These are phyloP conservation scores for Paramecium pentaurelia DNA, from an alignment of 73 alveolate species.

Conservation along the genomic window DNA sequence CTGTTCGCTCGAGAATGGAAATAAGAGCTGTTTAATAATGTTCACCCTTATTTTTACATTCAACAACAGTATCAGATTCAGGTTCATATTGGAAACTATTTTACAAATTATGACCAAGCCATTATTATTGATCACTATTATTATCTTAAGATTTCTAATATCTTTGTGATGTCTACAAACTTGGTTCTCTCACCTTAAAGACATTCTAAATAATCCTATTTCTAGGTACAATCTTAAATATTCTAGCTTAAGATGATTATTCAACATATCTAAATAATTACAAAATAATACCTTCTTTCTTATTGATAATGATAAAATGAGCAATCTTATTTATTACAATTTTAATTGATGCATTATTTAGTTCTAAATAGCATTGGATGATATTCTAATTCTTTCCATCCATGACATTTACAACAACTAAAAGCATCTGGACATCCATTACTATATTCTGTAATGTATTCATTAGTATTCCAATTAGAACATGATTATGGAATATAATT, in stretches of 20 bases:
- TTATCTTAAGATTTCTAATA: background rate
- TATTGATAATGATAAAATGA: conserved; percentile 33
- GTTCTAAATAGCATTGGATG: conserved; percentile 66
- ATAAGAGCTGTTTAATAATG: conserved; percentile 24
- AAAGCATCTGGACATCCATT: conserved; percentile 72
- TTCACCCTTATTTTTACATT: background rate
- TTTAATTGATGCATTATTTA: conserved; percentile 43
- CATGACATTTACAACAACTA: conserved; percentile 66
- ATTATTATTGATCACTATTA: background rate
- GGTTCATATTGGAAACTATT: conserved; percentile 23
- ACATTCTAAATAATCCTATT: background rate
- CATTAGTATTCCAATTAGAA: conserved; percentile 71
- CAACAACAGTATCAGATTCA: background rate
- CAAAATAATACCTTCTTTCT: conserved; percentile 12
- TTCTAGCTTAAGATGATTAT: background rate
- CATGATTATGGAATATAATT: conserved; percentile 70
- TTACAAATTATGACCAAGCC: conserved; percentile 26
- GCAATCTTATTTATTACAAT: conserved; percentile 37
- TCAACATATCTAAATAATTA: background rate
- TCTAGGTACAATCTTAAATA: conserved; percentile 25
- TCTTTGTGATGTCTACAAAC: background rate
- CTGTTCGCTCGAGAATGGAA: conserved; percentile 33
- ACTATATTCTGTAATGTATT: conserved; percentile 68
- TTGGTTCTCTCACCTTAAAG: background rate
- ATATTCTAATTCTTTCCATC: conserved; percentile 72